Percentiles rank a stretch among this genome's conserved stretches.
Evolutionary conservation across 257 asterid species (phyloP).

Genomic region (Salvia splendens): DNA sequence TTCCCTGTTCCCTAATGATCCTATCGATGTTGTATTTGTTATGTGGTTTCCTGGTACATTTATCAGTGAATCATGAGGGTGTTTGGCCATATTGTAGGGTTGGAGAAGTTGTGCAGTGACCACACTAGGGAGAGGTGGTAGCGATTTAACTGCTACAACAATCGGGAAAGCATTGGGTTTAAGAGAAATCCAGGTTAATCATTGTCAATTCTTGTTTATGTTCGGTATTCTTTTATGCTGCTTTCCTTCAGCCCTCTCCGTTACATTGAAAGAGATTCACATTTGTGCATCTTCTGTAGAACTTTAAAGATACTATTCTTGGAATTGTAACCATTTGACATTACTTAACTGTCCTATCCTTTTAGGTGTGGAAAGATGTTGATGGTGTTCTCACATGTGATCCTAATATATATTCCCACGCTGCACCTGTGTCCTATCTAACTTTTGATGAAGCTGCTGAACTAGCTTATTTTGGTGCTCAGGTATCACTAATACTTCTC

Average conservation of each 20-base stretch:
- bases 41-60: conserved; percentile 2
- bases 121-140: conserved; percentile 91
- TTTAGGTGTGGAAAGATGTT: conserved; percentile 97
- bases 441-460: conserved; percentile 99
- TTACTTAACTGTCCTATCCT: conserved; percentile 25
- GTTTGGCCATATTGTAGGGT: conserved; percentile 51
- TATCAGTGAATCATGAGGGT: conserved; percentile 4
- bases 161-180: conserved; percentile 86
- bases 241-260: background rate
- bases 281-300: conserved; percentile 2
- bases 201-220: background rate
- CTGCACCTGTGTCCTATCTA: conserved; percentile 81
- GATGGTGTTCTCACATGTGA: conserved; percentile 98
- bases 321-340: background rate
- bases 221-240: background rate
- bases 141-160: conserved; percentile 95
- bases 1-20: conserved; percentile 3
- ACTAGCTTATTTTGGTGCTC: conserved; percentile 87
- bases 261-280: conserved; percentile 16
- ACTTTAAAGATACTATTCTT: no score
- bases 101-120: conserved; percentile 83
- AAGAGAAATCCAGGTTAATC: conserved; percentile 78
- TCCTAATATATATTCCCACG: conserved; percentile 68
- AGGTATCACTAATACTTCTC: conserved; percentile 34
- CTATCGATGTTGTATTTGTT: conserved; percentile 8